Evolutionary conservation across 2,329 filamentous ascomycete species (phyloP).

Genomic region (Phyllosticta citribraziliensis): DNA sequence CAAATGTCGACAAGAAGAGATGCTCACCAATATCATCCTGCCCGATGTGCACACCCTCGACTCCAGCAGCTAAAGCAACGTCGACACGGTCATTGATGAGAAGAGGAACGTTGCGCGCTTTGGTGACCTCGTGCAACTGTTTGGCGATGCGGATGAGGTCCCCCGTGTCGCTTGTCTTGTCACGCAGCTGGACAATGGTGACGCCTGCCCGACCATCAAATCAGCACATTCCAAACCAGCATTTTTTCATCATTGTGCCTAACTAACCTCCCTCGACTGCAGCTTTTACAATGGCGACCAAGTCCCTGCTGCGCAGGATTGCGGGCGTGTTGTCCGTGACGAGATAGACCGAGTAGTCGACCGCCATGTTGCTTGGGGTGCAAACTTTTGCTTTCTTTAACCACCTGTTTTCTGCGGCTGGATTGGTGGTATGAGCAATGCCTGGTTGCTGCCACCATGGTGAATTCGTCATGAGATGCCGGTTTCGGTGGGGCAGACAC

Average conservation of each 20-base stretch:
- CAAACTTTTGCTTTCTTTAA: neutral
- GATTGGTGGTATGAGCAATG: neutral
- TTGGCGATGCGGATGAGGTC: constrained; percentile 60
- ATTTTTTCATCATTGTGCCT: neutral
- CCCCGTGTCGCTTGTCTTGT: constrained; percentile 72
- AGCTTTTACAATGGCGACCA: constrained; percentile 63
- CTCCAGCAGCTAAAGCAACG: constrained; percentile 73
- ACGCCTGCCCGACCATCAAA: constrained; percentile 41
- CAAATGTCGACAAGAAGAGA: neutral
- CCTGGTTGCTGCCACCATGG: neutral
- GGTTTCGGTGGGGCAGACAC: neutral
- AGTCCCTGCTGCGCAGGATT: constrained; percentile 62
- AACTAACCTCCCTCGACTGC: constrained; percentile 60
- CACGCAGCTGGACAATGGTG: constrained; percentile 80
- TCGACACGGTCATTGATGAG: constrained; percentile 91
- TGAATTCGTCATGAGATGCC: neutral
- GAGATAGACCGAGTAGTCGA: constrained; percentile 77
- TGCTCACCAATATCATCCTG: constrained; percentile 76
- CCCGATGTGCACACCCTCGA: constrained; percentile 88
- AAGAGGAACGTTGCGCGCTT: constrained; percentile 60
- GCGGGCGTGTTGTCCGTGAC: constrained; percentile 88
- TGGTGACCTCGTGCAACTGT: constrained; percentile 62
- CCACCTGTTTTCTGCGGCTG: neutral
- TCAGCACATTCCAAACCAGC: neutral
- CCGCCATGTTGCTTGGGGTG: constrained; percentile 13